phyloP scores from a whole-genome alignment of 768 basidiomycete genomes.

The Chalciporus piperatus region DNA sequence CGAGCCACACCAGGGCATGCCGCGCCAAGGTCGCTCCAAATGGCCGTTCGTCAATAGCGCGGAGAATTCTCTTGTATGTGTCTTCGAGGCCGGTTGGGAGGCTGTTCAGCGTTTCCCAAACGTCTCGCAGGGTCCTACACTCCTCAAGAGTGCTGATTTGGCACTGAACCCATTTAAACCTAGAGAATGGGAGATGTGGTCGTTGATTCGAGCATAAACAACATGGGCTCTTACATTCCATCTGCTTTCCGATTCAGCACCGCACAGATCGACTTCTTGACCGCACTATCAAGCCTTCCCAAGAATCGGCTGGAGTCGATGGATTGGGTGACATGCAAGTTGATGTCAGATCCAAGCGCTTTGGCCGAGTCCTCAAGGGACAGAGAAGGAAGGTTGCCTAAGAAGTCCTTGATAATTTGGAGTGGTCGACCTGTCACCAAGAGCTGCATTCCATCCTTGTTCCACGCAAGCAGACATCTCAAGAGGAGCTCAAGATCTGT shows the following conservation, averaged over 20 bases:
- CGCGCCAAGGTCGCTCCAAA: not conserved
- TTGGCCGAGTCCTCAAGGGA: constrained; percentile 6
- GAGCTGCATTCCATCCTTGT: not conserved
- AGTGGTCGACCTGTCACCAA: constrained; percentile 12
- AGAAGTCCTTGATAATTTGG: not conserved
- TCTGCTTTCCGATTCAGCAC: constrained; percentile 10
- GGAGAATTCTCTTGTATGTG: constrained; percentile 21
- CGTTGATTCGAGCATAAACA: not conserved
- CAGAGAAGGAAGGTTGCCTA: constrained; percentile 5
- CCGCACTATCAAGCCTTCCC: not conserved
- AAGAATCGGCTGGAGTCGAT: constrained; percentile 8
- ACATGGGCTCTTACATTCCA: constrained; percentile 16
- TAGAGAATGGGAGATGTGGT: not conserved
- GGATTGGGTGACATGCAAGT: constrained; percentile 5
- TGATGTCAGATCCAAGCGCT: constrained; percentile 9
- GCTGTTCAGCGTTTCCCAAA: constrained; percentile 3
- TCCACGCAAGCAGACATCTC: not conserved
- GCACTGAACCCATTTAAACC: constrained; percentile 10
- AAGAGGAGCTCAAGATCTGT: constrained; percentile 10
- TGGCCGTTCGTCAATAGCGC: not conserved
- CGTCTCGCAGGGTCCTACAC: not conserved
- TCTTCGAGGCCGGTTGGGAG: constrained; percentile 20
- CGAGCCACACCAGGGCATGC: constrained; percentile 13
- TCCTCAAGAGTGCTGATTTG: not conserved
- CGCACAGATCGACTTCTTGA: constrained; percentile 10